Evolutionary conservation across 1,284 basidiomycete genomes (phyloP).

Genomic region (Apiotrichum veenhuisii): DNA sequence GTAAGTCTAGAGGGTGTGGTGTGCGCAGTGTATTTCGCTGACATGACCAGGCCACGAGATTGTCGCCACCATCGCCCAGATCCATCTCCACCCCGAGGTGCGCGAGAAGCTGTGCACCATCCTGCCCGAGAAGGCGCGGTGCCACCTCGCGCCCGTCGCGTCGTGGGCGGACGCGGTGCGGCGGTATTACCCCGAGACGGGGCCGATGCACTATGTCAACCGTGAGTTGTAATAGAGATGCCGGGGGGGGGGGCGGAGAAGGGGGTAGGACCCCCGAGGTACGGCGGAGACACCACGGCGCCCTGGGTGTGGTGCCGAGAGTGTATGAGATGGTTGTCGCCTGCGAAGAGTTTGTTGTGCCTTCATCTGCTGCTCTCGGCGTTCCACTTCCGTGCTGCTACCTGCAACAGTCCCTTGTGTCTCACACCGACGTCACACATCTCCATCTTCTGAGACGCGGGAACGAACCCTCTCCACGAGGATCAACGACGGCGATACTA

Average conservation of each 20-base stretch:
- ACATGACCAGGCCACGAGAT: constrained; percentile 72
- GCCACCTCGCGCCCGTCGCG: constrained; percentile 74
- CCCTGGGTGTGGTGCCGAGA: too few relatives aligned
- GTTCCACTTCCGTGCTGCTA: too few relatives aligned
- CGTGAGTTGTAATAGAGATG: constrained; percentile 30
- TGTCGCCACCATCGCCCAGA: constrained; percentile 87
- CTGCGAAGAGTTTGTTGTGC: too few relatives aligned
- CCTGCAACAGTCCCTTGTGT: too few relatives aligned
- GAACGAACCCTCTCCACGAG: not conserved
- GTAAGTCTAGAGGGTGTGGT: too few relatives aligned
- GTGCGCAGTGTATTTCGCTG: not conserved
- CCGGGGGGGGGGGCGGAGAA: too few relatives aligned
- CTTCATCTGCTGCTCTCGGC: too few relatives aligned
- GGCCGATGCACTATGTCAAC: constrained; percentile 53
- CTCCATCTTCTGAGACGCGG: not conserved
- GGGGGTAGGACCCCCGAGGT: too few relatives aligned
- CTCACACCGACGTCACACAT: too few relatives aligned
- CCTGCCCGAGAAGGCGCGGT: constrained; percentile 60
- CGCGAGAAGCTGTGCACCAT: constrained; percentile 63
- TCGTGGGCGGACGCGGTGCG: constrained; percentile 79
- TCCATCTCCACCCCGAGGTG: constrained; percentile 73
- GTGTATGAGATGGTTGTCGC: too few relatives aligned
- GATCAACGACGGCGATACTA: not conserved
- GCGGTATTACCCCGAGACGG: constrained; percentile 46
- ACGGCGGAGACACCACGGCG: too few relatives aligned